A percentile compares a stretch with the other conserved stretches of the same genome.
These are phyloP conservation scores for Schwanniomyces pseudopolymorphus DNA, from an alignment of 805 yeast species.

Conservation along the genomic window DNA sequence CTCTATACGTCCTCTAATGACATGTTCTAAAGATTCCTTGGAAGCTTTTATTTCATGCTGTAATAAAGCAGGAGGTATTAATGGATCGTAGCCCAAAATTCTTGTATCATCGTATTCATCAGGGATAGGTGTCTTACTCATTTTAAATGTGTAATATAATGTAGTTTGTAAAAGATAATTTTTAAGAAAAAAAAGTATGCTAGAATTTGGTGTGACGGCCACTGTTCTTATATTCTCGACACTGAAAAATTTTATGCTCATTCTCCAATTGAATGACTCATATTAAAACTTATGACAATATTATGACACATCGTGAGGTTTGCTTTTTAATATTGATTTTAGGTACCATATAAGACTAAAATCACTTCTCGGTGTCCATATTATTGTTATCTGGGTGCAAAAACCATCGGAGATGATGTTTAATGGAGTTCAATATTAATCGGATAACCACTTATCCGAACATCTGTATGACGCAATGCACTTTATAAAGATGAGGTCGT, in stretches of 20 bases:
- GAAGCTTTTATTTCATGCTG: slow-evolving; percentile 80
- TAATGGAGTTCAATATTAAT: neutral
- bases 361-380: no score
- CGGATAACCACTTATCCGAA: neutral
- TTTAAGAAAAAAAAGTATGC: neutral
- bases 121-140: slow-evolving; percentile 51
- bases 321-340: neutral
- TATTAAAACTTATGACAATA: neutral
- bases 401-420: neutral
- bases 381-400: neutral
- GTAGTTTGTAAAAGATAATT: neutral
- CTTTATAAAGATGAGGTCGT: no score
- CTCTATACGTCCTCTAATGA: slow-evolving; percentile 73
- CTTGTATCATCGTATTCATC: slow-evolving; percentile 75
- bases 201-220: neutral
- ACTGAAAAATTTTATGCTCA: neutral
- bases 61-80: slow-evolving; percentile 87
- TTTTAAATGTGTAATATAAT: slow-evolving; percentile 6
- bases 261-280: neutral
- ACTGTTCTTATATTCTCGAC: neutral
- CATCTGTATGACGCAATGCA: neutral
- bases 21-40: slow-evolving; percentile 55
- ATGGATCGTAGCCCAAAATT: slow-evolving; percentile 89
- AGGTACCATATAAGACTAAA: no score
- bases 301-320: neutral